phyloP scores from a whole-genome alignment of 805 yeast species.

The Candida maltosa region DNA sequence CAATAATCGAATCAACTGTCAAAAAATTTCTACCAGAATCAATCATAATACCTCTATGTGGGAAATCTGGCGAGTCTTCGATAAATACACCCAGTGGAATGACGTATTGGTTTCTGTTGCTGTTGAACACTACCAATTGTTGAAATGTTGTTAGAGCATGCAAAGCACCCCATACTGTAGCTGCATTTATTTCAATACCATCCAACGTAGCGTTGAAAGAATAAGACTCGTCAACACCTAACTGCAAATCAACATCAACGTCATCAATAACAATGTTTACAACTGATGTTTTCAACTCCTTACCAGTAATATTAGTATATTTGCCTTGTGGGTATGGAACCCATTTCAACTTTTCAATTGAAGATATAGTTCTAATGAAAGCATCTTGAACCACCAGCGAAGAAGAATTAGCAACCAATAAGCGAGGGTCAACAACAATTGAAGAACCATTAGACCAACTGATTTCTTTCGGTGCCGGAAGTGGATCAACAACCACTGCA shows the following conservation, averaged over 20 bases:
- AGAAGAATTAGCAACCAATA: slow-evolving; percentile 1
- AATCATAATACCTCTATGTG: slow-evolving; percentile 37
- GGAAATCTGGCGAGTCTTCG: slow-evolving; percentile 30
- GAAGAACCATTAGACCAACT: slow-evolving; percentile 16
- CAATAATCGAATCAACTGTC: slow-evolving; percentile 18
- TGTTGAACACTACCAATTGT: slow-evolving; percentile 29
- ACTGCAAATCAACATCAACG: slow-evolving; percentile 22
- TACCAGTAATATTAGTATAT: background rate
- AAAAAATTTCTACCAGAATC: slow-evolving; percentile 39
- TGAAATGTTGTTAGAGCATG: slow-evolving; percentile 39
- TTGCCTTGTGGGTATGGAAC: background rate
- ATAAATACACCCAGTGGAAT: slow-evolving; percentile 33
- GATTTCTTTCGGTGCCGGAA: slow-evolving; percentile 20
- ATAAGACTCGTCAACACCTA: slow-evolving; percentile 37
- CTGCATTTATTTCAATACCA: slow-evolving; percentile 22
- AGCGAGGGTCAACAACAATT: slow-evolving; percentile 4
- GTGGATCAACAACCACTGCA: slow-evolving; percentile 14
- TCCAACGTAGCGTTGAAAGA: slow-evolving; percentile 13
- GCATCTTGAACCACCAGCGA: slow-evolving; percentile 5
- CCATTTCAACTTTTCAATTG: slow-evolving; percentile 26
- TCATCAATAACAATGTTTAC: slow-evolving; percentile 13
- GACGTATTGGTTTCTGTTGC: slow-evolving; percentile 15
- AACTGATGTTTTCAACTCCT: background rate
- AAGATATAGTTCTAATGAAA: slow-evolving; percentile 4
- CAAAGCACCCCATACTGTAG: slow-evolving; percentile 40